These are phyloP conservation scores for Nicotiana tomentosiformis DNA, from an alignment of 257 asterid species.

Conservation along the genomic window DNA sequence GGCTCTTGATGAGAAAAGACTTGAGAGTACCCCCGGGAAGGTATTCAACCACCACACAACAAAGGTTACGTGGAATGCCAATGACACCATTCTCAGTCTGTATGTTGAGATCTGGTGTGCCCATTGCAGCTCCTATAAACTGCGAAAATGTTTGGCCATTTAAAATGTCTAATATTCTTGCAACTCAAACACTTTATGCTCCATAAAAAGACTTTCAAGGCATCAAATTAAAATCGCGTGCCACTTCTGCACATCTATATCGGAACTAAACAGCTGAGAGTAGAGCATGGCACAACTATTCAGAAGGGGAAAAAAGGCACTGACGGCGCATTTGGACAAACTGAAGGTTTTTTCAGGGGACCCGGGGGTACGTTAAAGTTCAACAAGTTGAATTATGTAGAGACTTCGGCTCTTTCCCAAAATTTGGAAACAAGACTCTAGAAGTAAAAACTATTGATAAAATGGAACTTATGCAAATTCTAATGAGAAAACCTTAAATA, in stretches of 20 bases:
- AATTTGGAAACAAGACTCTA: neutral
- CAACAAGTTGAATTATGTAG: neutral
- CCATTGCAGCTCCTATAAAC: constrained; percentile 83
- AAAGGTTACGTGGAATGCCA: constrained; percentile 51
- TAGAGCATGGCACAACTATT: neutral
- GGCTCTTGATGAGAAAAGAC: constrained; percentile 65
- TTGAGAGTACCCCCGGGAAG: constrained; percentile 75
- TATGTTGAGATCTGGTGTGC: constrained; percentile 47
- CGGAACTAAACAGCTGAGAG: neutral
- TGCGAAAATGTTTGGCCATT: constrained; percentile 21
- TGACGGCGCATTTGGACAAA: neutral
- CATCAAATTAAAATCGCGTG: neutral
- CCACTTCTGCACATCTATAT: neutral
- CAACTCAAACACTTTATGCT: neutral
- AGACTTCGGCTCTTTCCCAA: neutral
- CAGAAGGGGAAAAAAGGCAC: neutral
- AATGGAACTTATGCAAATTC: neutral
- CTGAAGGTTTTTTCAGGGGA: neutral
- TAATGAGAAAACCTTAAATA: neutral
- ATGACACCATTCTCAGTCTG: constrained; percentile 59
- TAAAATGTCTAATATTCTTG: neutral
- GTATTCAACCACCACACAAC: constrained; percentile 78
- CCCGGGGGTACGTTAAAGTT: neutral
- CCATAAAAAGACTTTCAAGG: neutral
- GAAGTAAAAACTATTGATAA: neutral